Evolutionary conservation across 1,284 basidiomycete species (phyloP).

Genomic region (Sphaerobolus stellatus): DNA sequence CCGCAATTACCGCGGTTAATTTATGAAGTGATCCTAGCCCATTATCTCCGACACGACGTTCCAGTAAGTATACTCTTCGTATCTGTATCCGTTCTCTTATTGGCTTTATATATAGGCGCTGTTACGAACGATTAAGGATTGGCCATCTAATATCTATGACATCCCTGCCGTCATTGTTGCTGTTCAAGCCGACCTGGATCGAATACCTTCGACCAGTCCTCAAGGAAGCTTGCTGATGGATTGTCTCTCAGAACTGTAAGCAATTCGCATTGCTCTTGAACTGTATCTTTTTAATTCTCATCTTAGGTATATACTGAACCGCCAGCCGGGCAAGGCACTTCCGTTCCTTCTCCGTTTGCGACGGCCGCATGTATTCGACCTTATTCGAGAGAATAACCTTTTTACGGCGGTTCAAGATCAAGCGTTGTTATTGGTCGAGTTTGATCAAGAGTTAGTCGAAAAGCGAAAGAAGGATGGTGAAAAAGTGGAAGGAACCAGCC

Average conservation of each 20-base stretch:
- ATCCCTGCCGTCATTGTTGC: slow-evolving; percentile 84
- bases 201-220: slow-evolving; percentile 47
- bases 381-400: slow-evolving; percentile 92
- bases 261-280: slow-evolving; percentile 6
- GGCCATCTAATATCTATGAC: slow-evolving; percentile 93
- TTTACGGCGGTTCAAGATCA: slow-evolving; percentile 96
- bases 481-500: slow-evolving; percentile 45
- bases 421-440: slow-evolving; percentile 88
- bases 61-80: slow-evolving; percentile 45
- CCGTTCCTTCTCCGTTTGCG: slow-evolving; percentile 87
- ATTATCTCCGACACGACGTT: slow-evolving; percentile 81
- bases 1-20: slow-evolving; percentile 83
- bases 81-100: not conserved
- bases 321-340: slow-evolving; percentile 91
- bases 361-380: slow-evolving; percentile 88
- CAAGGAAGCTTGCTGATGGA: slow-evolving; percentile 75
- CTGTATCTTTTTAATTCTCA: not conserved
- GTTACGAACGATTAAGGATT: slow-evolving; percentile 76
- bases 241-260: slow-evolving; percentile 87
- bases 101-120: slow-evolving; percentile 52
- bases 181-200: slow-evolving; percentile 80
- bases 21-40: slow-evolving; percentile 93
- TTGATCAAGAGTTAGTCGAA: slow-evolving; percentile 85
- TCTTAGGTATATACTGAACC: slow-evolving; percentile 77
- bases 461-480: slow-evolving; percentile 46